A percentile compares a stretch with the other conserved stretches of the same genome.
Evolutionary conservation across 768 basidiomycete species (phyloP).

Genomic region (Amyloporia xantha): DNA sequence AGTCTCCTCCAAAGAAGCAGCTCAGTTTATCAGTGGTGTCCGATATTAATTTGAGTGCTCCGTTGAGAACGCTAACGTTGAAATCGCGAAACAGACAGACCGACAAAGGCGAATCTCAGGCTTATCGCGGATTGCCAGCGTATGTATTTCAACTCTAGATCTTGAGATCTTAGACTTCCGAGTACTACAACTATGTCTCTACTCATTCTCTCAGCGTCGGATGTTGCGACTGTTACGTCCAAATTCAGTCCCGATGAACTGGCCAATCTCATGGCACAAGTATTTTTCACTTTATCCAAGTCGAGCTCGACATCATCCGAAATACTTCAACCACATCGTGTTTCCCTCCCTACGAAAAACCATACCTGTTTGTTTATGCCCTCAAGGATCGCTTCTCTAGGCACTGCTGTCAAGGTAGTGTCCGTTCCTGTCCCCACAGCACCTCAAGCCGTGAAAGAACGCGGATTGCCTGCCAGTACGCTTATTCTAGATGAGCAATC

Average conservation of each 20-base stretch:
- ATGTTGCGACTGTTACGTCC: constrained; percentile 47
- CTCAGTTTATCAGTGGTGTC: too few species aligned
- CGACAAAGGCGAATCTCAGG: too few species aligned
- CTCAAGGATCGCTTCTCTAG: constrained; percentile 44
- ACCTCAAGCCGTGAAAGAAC: constrained; percentile 23
- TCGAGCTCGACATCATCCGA: constrained; percentile 8
- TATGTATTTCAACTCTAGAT: too few species aligned
- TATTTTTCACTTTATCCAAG: constrained; percentile 46
- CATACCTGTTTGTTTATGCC: constrained; percentile 83
- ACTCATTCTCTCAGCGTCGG: constrained; percentile 52
- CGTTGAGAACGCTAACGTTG: too few species aligned
- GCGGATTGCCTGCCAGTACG: constrained; percentile 73
- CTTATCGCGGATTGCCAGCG: too few species aligned
- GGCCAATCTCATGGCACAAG: constrained; percentile 49
- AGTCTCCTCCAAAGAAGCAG: too few species aligned
- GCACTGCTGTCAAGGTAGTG: constrained; percentile 76
- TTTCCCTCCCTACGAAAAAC: constrained; percentile 40
- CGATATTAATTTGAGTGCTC: too few species aligned
- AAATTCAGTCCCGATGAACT: constrained; percentile 40
- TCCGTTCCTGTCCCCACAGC: constrained; percentile 49
- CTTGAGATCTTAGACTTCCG: too few species aligned
- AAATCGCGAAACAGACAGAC: too few species aligned
- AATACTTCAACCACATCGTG: constrained; percentile 47
- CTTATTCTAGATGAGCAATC: constrained; percentile 66
- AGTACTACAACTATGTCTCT: too few species aligned